A percentile compares a stretch with the other conserved stretches of the same genome.
These are phyloP conservation scores for Crataegus laevigata DNA, from an alignment of 306 rosid genomes.

Conservation along the genomic window DNA sequence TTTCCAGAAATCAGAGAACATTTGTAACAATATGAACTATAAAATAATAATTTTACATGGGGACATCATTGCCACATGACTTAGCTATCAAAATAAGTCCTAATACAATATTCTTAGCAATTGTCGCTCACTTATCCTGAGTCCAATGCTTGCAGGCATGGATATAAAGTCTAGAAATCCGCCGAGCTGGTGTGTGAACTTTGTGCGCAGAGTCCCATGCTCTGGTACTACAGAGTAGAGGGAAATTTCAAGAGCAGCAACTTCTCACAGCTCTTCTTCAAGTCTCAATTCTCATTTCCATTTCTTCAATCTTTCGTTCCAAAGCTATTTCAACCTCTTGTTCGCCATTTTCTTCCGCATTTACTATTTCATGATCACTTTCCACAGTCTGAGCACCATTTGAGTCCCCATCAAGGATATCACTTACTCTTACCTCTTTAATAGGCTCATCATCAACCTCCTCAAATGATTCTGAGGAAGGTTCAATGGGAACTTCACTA, in stretches of 20 bases:
- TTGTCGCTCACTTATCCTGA: conserved; percentile 52
- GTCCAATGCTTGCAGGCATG: conserved; percentile 85
- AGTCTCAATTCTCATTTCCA: conserved; percentile 75
- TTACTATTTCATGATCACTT: conserved; percentile 31
- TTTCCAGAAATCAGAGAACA: conserved; percentile 5
- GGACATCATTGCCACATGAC: conserved; percentile 92
- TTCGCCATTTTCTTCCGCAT: conserved; percentile 44
- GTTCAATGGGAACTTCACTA: conserved; percentile 30
- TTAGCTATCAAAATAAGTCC: conserved; percentile 86
- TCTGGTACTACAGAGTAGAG: conserved; percentile 87
- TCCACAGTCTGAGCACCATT: conserved; percentile 36
- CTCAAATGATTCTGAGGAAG: conserved; percentile 50
- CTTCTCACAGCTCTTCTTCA: conserved; percentile 93
- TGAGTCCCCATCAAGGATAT: conserved; percentile 43
- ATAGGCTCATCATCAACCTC: conserved; percentile 50
- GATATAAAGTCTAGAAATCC: conserved; percentile 82
- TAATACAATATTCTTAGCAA: conserved; percentile 72
- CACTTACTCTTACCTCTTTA: conserved; percentile 38
- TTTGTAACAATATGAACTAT: neutral
- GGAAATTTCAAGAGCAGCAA: conserved; percentile 96
- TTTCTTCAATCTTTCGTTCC: conserved; percentile 56
- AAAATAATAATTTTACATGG: conserved; percentile 48
- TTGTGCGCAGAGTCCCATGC: conserved; percentile 95
- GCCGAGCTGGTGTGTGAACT: conserved; percentile 97
- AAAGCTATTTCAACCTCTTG: conserved; percentile 25